phyloP scores from a whole-genome alignment of 495 filamentous ascomycete genomes.

The Annulohypoxylon stygium region DNA sequence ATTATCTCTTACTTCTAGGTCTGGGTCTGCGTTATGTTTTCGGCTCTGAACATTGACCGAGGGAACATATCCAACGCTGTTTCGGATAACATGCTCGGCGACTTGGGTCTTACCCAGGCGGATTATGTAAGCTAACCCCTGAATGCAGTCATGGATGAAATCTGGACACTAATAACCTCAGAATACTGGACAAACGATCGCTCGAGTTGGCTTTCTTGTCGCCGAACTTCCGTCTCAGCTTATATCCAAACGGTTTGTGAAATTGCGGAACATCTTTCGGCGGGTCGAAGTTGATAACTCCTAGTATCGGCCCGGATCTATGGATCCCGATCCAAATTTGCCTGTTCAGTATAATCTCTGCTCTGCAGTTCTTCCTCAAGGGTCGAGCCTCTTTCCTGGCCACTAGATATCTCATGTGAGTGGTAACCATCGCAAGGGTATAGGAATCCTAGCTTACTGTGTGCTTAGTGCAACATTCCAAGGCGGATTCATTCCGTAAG shows the following conservation, averaged over 20 bases:
- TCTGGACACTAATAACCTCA: slow-evolving; percentile 53
- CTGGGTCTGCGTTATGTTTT: slow-evolving; percentile 48
- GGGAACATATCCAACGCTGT: slow-evolving; percentile 49
- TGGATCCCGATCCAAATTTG: slow-evolving; percentile 91
- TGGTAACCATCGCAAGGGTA: background rate
- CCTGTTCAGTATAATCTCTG: slow-evolving; percentile 78
- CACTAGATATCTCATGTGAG: slow-evolving; percentile 73
- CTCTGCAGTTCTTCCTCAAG: slow-evolving; percentile 74
- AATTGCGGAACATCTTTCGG: background rate
- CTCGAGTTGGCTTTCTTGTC: slow-evolving; percentile 74
- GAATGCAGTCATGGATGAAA: background rate
- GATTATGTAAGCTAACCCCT: slow-evolving; percentile 38
- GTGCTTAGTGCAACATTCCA: slow-evolving; percentile 67
- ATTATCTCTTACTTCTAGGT: slow-evolving; percentile 25
- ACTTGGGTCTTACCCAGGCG: slow-evolving; percentile 46
- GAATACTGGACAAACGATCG: slow-evolving; percentile 82
- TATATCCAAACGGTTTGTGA: slow-evolving; percentile 70
- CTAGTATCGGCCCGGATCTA: slow-evolving; percentile 73
- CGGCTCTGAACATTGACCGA: slow-evolving; percentile 43
- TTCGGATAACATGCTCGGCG: slow-evolving; percentile 55
- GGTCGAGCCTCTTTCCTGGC: slow-evolving; percentile 72
- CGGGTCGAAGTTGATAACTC: slow-evolving; percentile 5
- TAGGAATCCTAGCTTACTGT: slow-evolving; percentile 16
- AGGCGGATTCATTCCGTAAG: slow-evolving; percentile 73
- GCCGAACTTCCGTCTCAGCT: slow-evolving; percentile 82